Base-by-base conservation (phyloP, 2,329 filamentous ascomycete species). In the Alternaria sp. region DNA sequence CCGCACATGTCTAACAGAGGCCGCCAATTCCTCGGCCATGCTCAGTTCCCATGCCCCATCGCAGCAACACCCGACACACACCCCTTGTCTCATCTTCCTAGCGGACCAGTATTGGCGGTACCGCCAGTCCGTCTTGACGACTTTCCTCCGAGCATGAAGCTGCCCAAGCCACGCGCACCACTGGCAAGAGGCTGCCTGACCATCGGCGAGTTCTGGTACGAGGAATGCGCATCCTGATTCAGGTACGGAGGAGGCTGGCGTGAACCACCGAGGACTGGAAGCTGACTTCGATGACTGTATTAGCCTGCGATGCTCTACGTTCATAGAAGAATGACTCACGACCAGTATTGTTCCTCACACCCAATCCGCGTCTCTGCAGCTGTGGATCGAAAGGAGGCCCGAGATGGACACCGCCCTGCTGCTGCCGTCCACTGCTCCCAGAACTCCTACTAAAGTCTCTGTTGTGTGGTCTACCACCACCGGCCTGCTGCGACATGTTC, bases 141-240 rank as follows among this genome's bases (percentile, higher is more conserved):
- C 56, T 79, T 80, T 1, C n/a, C 15, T 8, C 74, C 60, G 14
- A 78, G 71, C 21, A 73, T 68, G 60, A 78, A 78, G 20, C 68
- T 74, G n/a, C 68, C 69, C 26, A 71, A 60, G 11, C 64, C 64
- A 14, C 65, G 58, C 20, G 65, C 55, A 18, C 71, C 69, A 15
- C 50, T 68, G n/a, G 69, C 67, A 5, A 82, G 60, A 12, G 78
- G 70, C 43, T 78, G 78, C 49, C 79, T 72, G 37, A 68, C 68
- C 18, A 77, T 71, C 1, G 79, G 78, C 11, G 78, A 75, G 11
- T 73, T 67, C 21, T 74, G 74, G 47, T 78, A 76, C n/a, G 67
- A 44, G 21, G 70, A 63, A 23, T 66, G 65, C 9, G 58, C 51
- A 26, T 73, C 65, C 3, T 59, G 63, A 51, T 60, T 68, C n/a